Conservation (phyloP, 345 rosid species). For the Hypericum androsaemum region DNA sequence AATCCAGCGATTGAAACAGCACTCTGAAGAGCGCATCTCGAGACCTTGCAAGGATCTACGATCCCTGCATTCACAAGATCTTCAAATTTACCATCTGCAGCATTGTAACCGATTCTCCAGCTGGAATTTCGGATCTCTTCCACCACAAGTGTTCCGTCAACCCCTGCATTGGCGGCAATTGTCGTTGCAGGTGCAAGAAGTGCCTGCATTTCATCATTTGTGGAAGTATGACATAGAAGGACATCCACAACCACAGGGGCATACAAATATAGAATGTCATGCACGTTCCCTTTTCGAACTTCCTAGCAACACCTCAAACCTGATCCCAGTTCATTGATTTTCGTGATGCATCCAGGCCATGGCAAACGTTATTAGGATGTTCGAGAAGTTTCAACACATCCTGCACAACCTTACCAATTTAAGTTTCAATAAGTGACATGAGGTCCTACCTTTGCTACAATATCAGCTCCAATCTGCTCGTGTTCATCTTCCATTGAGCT, state of each 20-base stretch:
- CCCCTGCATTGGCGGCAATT: constrained; percentile 72
- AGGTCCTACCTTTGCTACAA: constrained; percentile 42
- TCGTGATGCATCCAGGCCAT: too few species aligned
- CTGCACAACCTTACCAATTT: too few species aligned
- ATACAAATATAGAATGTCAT: too few species aligned
- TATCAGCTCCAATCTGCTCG: constrained; percentile 71
- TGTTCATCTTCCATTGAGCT: constrained; percentile 44
- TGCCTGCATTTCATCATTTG: constrained; percentile 44
- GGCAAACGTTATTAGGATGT: too few species aligned
- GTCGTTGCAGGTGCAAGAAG: constrained; percentile 65
- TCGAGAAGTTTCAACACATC: too few species aligned
- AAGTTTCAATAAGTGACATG: not conserved
- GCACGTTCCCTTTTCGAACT: too few species aligned
- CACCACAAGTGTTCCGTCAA: constrained; percentile 63
- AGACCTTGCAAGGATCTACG: constrained; percentile 66
- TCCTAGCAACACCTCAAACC: too few species aligned
- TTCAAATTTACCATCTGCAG: constrained; percentile 58
- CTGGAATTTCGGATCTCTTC: constrained; percentile 47
- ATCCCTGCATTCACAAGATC: constrained; percentile 69
- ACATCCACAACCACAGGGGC: too few species aligned
- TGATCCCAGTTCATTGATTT: too few species aligned
- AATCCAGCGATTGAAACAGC: constrained; percentile 78
- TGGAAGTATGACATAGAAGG: too few species aligned
- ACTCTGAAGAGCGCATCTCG: constrained; percentile 68
- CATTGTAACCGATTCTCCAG: constrained; percentile 75